A percentile compares a stretch with the other conserved stretches of the same genome.
Evolutionary conservation across 345 rosid species (phyloP).

Genomic region (Aurinia saxatilis): DNA sequence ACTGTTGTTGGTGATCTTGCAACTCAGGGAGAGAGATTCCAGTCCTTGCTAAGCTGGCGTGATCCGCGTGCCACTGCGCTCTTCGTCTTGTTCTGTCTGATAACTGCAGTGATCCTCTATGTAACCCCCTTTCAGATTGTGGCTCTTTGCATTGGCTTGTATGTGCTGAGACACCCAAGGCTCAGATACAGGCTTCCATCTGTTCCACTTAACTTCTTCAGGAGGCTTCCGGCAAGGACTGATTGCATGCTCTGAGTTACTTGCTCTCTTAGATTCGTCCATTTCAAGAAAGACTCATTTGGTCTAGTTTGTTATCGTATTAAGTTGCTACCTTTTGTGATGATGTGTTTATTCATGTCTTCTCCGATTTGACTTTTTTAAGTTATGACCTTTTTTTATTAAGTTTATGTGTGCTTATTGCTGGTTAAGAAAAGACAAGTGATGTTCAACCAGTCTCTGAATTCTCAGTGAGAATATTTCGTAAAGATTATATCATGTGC

Average conservation of each 20-base stretch:
- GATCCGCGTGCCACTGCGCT: conserved; percentile 87
- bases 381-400: neutral
- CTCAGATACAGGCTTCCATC: conserved; percentile 78
- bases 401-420: no score
- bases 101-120: conserved; percentile 66
- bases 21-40: conserved; percentile 85
- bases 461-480: no score
- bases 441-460: no score
- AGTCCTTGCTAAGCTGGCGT: conserved; percentile 86
- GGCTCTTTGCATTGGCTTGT: conserved; percentile 49
- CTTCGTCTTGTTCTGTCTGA: conserved; percentile 65
- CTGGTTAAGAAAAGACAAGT: no score
- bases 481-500: no score
- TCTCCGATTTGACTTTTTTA: neutral
- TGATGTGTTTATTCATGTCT: neutral
- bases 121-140: conserved; percentile 77
- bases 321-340: neutral
- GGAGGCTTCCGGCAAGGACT: conserved; percentile 85
- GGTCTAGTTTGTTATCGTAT: neutral
- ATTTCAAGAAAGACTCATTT: neutral
- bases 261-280: neutral
- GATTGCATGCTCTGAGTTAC: conserved; percentile 64
- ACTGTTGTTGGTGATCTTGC: conserved; percentile 90
- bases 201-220: conserved; percentile 73
- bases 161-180: conserved; percentile 78